These are phyloP conservation scores for Herpetomonas muscarum DNA, from an alignment of 208 protist species.

Conservation along the genomic window DNA sequence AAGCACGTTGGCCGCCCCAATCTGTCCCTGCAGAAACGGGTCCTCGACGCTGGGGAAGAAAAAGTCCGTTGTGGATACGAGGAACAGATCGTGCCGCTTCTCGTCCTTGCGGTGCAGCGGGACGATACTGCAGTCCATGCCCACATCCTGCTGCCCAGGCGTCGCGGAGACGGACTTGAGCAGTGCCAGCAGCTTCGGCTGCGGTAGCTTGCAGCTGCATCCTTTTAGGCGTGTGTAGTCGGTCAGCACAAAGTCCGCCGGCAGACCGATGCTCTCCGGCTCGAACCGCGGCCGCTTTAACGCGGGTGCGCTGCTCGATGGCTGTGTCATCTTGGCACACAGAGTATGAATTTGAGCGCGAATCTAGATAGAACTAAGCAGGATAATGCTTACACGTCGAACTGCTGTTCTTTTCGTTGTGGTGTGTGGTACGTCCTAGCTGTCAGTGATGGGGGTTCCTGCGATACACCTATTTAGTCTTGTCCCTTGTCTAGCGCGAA, in stretches of 20 bases:
- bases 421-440: too few species aligned
- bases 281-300: slow-evolving; percentile 60
- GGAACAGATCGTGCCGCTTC: slow-evolving; percentile 53
- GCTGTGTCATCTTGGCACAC: slow-evolving; percentile 13
- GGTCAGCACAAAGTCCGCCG: slow-evolving; percentile 80
- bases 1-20: slow-evolving; percentile 96
- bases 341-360: too few species aligned
- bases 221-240: slow-evolving; percentile 89
- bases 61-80: slow-evolving; percentile 96
- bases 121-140: slow-evolving; percentile 93
- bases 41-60: slow-evolving; percentile 97
- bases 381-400: too few species aligned
- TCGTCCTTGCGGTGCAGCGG: slow-evolving; percentile 62
- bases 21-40: slow-evolving; percentile 92
- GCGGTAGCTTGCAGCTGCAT: slow-evolving; percentile 94
- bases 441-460: too few species aligned
- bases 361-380: too few species aligned
- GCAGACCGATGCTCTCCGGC: slow-evolving; percentile 64
- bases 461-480: too few species aligned
- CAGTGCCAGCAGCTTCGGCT: slow-evolving; percentile 84
- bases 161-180: slow-evolving; percentile 70
- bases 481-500: too few species aligned
- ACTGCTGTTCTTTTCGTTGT: too few species aligned
- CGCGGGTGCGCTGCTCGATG: slow-evolving; percentile 2
- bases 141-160: slow-evolving; percentile 73